phyloP scores from a whole-genome alignment of 2,329 filamentous ascomycete genomes.

The Alternaria longipes region DNA sequence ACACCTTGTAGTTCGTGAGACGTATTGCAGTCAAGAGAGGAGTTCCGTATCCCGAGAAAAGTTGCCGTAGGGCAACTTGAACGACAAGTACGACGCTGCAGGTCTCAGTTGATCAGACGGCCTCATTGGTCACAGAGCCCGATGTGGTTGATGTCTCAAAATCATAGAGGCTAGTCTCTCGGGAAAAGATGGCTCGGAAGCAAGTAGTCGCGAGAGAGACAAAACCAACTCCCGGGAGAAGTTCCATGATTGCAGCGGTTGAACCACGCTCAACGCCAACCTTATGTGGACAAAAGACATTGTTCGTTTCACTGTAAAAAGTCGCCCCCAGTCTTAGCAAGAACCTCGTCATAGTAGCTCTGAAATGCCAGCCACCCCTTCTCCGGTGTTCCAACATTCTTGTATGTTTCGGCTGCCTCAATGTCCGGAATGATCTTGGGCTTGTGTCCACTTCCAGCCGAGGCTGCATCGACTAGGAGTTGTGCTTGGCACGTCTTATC shows the following conservation, averaged over 20 bases:
- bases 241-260: too few relatives aligned
- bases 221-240: background rate
- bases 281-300: too few relatives aligned
- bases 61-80: background rate
- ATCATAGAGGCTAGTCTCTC: background rate
- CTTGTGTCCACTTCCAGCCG: conserved; percentile 49
- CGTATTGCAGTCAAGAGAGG: background rate
- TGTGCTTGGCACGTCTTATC: conserved; percentile 59
- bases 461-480: conserved; percentile 55
- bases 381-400: conserved; percentile 57
- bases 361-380: conserved; percentile 65
- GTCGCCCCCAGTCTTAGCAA: conserved; percentile 60
- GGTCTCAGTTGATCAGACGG: background rate
- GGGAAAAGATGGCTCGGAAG: background rate
- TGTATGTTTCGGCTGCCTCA: conserved; percentile 53
- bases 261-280: too few relatives aligned
- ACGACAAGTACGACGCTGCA: background rate
- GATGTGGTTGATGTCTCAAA: background rate
- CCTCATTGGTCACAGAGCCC: background rate
- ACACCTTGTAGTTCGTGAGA: background rate
- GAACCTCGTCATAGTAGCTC: conserved; percentile 63
- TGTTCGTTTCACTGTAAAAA: conserved; percentile 53
- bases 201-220: background rate
- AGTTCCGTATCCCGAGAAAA: background rate
- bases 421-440: conserved; percentile 53